These are phyloP conservation scores for Trichoderma pleuroti DNA, from an alignment of 2,329 filamentous ascomycete genomes.

Conservation along the genomic window DNA sequence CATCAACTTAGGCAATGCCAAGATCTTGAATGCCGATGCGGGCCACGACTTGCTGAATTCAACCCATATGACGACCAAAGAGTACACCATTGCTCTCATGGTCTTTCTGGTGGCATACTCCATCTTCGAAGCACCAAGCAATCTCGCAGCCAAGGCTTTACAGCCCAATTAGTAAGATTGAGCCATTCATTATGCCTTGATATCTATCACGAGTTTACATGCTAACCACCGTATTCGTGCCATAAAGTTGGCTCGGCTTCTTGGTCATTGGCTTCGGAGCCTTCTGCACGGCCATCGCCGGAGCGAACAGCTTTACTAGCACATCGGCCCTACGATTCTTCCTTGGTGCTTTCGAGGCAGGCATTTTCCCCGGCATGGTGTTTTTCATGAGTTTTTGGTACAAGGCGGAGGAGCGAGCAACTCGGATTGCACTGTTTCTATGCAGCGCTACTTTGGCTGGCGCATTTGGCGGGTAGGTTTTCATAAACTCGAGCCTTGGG, in stretches of 20 bases:
- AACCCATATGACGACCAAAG: not conserved
- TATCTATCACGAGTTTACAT: accelerated
- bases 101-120: not conserved
- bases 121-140: not conserved
- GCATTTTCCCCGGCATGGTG: not conserved
- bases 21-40: not conserved
- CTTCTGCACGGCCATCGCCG: conserved; percentile 1
- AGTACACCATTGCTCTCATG: conserved; percentile 1
- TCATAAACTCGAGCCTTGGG: accelerated
- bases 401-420: not conserved
- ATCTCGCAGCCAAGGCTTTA: not conserved
- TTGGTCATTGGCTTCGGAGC: conserved; percentile 4
- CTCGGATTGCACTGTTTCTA: not conserved
- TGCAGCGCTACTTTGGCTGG: not conserved
- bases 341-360: not conserved
- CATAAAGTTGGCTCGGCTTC: not conserved
- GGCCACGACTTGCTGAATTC: not conserved
- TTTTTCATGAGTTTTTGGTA: conserved; percentile 10
- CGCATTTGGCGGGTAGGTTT: conserved; percentile 2
- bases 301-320: not conserved
- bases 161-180: not conserved
- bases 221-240: not conserved
- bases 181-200: accelerated
- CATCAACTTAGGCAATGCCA: not conserved
- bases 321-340: not conserved